A percentile compares a stretch with the other conserved stretches of the same genome.
These are phyloP conservation scores for Microstegium vimineum DNA, from an alignment of 176 grass and related monocot genomes.

Conservation along the genomic window DNA sequence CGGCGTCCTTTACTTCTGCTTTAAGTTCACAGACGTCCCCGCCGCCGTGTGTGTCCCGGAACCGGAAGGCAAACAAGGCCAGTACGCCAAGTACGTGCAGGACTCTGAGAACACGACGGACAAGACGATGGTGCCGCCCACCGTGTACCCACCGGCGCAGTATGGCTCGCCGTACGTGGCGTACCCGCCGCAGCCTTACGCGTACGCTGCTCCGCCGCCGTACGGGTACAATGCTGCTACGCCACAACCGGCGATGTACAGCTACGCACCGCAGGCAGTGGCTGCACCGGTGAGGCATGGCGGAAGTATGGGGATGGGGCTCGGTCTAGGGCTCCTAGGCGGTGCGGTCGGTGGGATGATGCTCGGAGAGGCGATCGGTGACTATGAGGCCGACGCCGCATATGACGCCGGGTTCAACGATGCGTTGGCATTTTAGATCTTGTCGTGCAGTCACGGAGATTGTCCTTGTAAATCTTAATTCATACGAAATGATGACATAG, in stretches of 20 bases:
- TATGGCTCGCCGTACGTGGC: conserved; percentile 29
- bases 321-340: conserved; percentile 32
- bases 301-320: conserved; percentile 20
- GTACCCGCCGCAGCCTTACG: conserved; percentile 30
- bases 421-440: conserved; percentile 19
- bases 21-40: conserved; percentile 37
- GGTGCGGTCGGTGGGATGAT: conserved; percentile 38
- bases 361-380: conserved; percentile 23
- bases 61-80: not conserved
- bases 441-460: not conserved
- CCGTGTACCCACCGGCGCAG: conserved; percentile 20
- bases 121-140: not conserved
- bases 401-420: conserved; percentile 30
- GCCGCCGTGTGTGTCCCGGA: not conserved
- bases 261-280: conserved; percentile 11
- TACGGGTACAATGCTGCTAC: conserved; percentile 36
- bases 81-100: conserved; percentile 4
- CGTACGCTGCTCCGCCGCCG: not conserved
- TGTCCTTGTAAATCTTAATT: conserved; percentile 25
- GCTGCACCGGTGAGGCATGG: not conserved
- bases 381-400: conserved; percentile 9
- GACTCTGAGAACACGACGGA: not conserved
- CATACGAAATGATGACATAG: not conserved
- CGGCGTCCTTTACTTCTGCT: conserved; percentile 64
- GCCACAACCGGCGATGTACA: conserved; percentile 11